Percentiles rank a stretch among this genome's conserved stretches.
Conservation (phyloP, 768 basidiomycete genomes). For the Lentinula sp. region DNA sequence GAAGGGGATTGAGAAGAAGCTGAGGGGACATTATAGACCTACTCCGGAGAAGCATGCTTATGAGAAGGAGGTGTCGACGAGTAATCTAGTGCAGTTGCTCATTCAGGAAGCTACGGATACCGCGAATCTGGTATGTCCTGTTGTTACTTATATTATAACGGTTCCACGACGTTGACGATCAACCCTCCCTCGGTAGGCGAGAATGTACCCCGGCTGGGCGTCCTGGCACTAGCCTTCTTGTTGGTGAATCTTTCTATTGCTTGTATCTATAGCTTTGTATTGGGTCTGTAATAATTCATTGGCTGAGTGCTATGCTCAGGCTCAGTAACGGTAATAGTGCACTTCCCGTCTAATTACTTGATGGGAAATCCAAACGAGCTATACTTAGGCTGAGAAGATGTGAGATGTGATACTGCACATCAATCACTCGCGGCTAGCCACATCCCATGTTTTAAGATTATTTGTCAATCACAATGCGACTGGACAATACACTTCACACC, state of each 20-base stretch:
- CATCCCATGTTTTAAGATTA: too few relatives aligned
- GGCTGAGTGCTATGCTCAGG: too few relatives aligned
- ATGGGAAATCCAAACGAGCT: too few relatives aligned
- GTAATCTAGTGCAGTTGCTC: conserved; percentile 84
- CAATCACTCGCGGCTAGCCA: too few relatives aligned
- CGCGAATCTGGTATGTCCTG: conserved; percentile 49
- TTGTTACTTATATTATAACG: too few relatives aligned
- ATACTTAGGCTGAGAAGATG: too few relatives aligned
- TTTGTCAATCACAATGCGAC: too few relatives aligned
- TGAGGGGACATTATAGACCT: conserved; percentile 63
- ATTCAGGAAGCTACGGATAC: conserved; percentile 83
- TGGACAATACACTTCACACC: too few relatives aligned
- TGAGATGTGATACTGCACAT: too few relatives aligned
- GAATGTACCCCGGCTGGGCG: conserved; percentile 92
- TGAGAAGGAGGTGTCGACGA: conserved; percentile 62
- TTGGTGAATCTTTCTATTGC: background rate
- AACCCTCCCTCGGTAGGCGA: conserved; percentile 42
- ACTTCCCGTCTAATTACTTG: too few relatives aligned
- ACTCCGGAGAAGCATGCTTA: conserved; percentile 36
- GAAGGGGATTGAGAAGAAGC: conserved; percentile 76
- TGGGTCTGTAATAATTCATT: too few relatives aligned
- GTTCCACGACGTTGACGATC: background rate
- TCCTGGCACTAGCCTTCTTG: conserved; percentile 52
- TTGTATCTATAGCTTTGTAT: conserved; percentile 6
- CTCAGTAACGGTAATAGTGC: too few relatives aligned